Evolutionary conservation across 208 protist genomes (phyloP), one percentile per base, ranked within the genome.

Genomic region (Wallacemonas sp.): DNA sequence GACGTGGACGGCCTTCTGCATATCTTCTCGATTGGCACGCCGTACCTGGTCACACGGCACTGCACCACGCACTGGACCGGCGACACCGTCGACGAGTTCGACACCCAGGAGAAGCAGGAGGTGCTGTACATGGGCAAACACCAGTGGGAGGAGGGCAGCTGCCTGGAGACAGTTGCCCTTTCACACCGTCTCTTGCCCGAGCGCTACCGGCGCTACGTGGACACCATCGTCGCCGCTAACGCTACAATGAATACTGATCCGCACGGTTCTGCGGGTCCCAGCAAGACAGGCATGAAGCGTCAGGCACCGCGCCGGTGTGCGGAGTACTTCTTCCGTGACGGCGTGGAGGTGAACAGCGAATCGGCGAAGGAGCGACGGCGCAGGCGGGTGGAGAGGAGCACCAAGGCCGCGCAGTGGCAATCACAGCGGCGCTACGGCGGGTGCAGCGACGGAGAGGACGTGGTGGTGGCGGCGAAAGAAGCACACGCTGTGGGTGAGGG

Each of bases 241-340:
- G 36, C 36, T 14, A 14, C 36, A 17, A 14, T 14, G 6, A 41
- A 6, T 41, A 14, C 9, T 41, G 36, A 6, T 41, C 36, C 36
- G n/a, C n/a, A n/a, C n/a, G n/a, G n/a, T 41, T 41, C 36, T 41
- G 36, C 5, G 28, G 19, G 9, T 3, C 19, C 5, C 3, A 58
- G 9, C 51, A 31, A 2, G 12, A 58, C 33, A n/a, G 15, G n/a
- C 51, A 19, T 3, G 12, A 39, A 9, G 28, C 19, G 6, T 4
- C 5, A 8, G n/a, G 41, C 68, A 1, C 75, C 66, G 11, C 28
- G 73, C 28, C 49, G 28, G 12, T 92, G 90, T 67, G 54, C 41
- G 17, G 90, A 96, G 74, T 93, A 84, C 59, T 96, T 93, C 61
- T 93, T 92, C 61, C 74, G 74, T 30, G 82, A 96, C 70, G 86